Evolutionary conservation across 116 monocot species (phyloP).

Genomic region (Thalassia testudinum): DNA sequence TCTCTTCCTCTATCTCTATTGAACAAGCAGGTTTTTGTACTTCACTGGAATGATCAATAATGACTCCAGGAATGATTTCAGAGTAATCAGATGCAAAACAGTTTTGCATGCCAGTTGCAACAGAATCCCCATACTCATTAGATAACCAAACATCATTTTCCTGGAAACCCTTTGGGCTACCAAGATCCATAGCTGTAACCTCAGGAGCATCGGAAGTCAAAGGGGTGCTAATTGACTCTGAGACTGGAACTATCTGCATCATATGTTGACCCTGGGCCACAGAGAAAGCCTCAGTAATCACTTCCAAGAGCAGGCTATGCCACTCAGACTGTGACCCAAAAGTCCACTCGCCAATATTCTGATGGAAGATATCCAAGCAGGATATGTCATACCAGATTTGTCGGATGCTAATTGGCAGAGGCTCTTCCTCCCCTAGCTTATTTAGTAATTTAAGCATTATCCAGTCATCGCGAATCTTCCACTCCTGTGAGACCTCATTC

Average conservation of each 20-base stretch:
- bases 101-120: too few relatives aligned
- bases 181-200: neutral
- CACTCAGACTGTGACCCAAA: conserved; percentile 27
- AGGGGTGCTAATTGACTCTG: neutral
- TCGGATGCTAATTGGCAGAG: conserved; percentile 35
- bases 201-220: neutral
- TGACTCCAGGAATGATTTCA: too few relatives aligned
- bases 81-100: too few relatives aligned
- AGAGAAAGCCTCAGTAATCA: conserved; percentile 25
- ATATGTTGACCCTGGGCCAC: conserved; percentile 8
- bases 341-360: conserved; percentile 33
- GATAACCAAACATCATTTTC: neutral
- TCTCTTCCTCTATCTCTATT: too few relatives aligned
- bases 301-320: conserved; percentile 19
- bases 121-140: neutral
- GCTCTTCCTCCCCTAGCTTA: conserved; percentile 20
- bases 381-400: conserved; percentile 58
- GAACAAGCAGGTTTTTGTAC: too few relatives aligned
- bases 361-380: conserved; percentile 8
- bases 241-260: too few relatives aligned
- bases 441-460: conserved; percentile 27
- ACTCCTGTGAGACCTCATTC: conserved; percentile 43
- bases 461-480: conserved; percentile 54
- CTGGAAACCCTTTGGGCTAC: neutral
- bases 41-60: too few relatives aligned